Percentiles rank a stretch among this genome's conserved stretches.
Conservation (phyloP, 371 early-diverging fungal species). For the Zopfochytrium polystomum region DNA sequence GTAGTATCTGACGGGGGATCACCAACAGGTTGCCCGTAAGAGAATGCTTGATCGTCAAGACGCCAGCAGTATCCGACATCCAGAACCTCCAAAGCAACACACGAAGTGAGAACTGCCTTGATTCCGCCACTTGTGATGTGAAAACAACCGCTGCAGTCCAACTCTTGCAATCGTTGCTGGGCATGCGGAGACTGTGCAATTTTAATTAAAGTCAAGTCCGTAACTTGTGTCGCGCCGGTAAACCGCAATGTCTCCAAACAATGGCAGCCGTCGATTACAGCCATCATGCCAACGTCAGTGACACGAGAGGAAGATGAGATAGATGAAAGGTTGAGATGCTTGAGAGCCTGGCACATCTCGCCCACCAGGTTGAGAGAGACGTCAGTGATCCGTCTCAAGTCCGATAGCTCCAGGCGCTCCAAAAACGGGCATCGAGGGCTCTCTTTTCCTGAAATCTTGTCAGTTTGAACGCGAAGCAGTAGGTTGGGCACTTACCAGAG, state of each 20-base stretch:
- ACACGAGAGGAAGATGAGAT: slow-evolving; percentile 3
- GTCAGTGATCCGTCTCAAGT: slow-evolving; percentile 4
- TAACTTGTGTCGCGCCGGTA: slow-evolving; percentile 12
- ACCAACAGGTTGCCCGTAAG: background rate
- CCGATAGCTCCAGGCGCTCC: background rate
- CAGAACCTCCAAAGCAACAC: slow-evolving; percentile 14
- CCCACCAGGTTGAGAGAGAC: background rate
- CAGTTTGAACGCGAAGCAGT: background rate
- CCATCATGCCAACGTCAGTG: background rate
- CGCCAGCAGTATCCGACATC: slow-evolving; percentile 27
- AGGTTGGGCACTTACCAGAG: slow-evolving; percentile 3
- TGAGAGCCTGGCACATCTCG: background rate
- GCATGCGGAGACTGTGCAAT: background rate
- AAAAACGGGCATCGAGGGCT: slow-evolving; percentile 11
- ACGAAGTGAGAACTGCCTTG: slow-evolving; percentile 3
- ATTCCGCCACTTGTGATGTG: slow-evolving; percentile 20
- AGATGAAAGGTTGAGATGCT: slow-evolving; percentile 4
- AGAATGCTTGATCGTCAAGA: slow-evolving; percentile 14
- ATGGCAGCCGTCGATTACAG: background rate
- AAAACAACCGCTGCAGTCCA: slow-evolving; percentile 24
- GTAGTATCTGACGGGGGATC: background rate
- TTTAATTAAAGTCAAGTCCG: slow-evolving; percentile 10
- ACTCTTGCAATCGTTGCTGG: background rate
- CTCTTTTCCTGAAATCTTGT: background rate
- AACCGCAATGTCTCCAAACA: background rate